Evolutionary conservation across 305 asterid genomes (phyloP).

Genomic region (Solanum hybrid): DNA sequence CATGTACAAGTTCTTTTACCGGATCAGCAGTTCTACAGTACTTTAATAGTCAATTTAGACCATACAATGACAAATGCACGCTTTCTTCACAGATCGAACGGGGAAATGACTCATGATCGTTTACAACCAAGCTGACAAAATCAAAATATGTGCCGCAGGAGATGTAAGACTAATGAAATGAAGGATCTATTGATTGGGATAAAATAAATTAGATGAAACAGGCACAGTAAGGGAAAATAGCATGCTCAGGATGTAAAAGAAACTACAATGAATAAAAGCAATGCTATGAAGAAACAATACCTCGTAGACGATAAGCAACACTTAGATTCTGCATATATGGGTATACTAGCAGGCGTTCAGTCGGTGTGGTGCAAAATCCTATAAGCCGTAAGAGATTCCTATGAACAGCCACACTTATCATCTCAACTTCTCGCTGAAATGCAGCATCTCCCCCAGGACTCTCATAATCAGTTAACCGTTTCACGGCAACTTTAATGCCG

Average conservation of each 20-base stretch:
- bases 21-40: not conserved
- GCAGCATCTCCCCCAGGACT: constrained; percentile 92
- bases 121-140: not conserved
- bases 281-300: not conserved
- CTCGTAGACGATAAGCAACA: constrained; percentile 79
- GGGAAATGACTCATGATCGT: not conserved
- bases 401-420: constrained; percentile 96
- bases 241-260: not conserved
- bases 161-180: not conserved
- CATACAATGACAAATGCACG: not conserved
- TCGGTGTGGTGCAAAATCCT: constrained; percentile 94
- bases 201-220: not conserved
- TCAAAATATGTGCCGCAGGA: not conserved
- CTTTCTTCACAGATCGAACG: not conserved
- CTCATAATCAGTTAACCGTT: constrained; percentile 76
- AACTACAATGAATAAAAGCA: not conserved
- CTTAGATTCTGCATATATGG: constrained; percentile 93
- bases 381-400: constrained; percentile 72
- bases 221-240: not conserved
- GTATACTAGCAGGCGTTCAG: constrained; percentile 85
- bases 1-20: not conserved
- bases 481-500: constrained; percentile 80
- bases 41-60: not conserved
- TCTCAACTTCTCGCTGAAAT: constrained; percentile 96
- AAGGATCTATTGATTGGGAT: not conserved